Evolutionary conservation across 164 flowering plant species (phyloP).

Genomic region (Dillenia suffruticosa): DNA sequence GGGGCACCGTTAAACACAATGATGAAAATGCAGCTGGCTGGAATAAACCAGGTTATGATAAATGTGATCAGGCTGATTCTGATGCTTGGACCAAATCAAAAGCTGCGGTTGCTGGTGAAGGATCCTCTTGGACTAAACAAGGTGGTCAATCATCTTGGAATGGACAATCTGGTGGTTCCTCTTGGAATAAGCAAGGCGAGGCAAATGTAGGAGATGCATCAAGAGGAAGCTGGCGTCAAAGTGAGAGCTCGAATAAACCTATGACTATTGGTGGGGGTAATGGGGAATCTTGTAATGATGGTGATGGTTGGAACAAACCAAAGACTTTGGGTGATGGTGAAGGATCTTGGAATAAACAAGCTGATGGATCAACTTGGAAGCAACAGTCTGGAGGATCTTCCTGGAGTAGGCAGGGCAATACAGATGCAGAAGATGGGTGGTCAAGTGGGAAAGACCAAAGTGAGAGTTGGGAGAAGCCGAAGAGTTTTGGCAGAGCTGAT

Average conservation of each 20-base stretch:
- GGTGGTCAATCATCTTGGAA: neutral
- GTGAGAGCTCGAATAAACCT: slow-evolving; percentile 20
- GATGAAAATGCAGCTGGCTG: slow-evolving; percentile 11
- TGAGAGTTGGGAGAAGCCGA: slow-evolving; percentile 20
- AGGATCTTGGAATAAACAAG: slow-evolving; percentile 19
- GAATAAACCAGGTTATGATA: slow-evolving; percentile 9
- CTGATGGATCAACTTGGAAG: neutral
- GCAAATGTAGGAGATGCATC: neutral
- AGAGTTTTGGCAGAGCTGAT: slow-evolving; percentile 8
- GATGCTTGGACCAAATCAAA: slow-evolving; percentile 22
- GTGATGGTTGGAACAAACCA: slow-evolving; percentile 15
- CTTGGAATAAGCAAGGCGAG: slow-evolving; percentile 15
- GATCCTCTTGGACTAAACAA: slow-evolving; percentile 17
- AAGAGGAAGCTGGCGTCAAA: slow-evolving; percentile 6
- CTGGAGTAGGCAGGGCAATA: too few relatives aligned
- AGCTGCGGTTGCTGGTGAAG: slow-evolving; percentile 12
- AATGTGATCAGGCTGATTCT: slow-evolving; percentile 7
- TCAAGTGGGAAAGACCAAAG: slow-evolving; percentile 6
- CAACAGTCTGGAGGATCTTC: too few relatives aligned
- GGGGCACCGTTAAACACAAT: slow-evolving; percentile 7
- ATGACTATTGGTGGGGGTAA: slow-evolving; percentile 8
- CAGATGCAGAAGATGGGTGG: neutral
- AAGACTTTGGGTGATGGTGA: slow-evolving; percentile 13
- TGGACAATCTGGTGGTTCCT: slow-evolving; percentile 3
- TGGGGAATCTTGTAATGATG: slow-evolving; percentile 8